Percentiles rank a stretch among this genome's conserved stretches.
Conservation (phyloP, 345 rosid genomes). For the Populus simonii region DNA sequence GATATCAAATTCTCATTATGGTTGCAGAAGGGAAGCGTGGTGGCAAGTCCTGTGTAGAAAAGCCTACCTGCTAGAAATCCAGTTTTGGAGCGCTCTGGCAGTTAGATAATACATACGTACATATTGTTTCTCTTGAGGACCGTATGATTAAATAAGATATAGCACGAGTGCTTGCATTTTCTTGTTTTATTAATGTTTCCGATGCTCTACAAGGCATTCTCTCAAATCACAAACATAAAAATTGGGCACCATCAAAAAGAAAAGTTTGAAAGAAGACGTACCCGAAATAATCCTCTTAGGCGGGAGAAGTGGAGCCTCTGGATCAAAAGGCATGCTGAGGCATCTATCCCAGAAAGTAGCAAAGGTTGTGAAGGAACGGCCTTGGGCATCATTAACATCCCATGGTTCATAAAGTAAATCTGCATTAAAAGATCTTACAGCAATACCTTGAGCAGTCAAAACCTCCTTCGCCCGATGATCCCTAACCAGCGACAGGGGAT, state of each 20-base stretch:
- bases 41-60: neutral
- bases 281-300: conserved; percentile 94
- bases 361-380: conserved; percentile 72
- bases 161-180: neutral
- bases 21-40: neutral
- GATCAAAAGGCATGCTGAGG: conserved; percentile 95
- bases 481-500: conserved; percentile 87
- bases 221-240: neutral
- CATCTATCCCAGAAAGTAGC: conserved; percentile 88
- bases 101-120: neutral
- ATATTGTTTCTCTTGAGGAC: neutral
- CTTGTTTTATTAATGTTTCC: neutral
- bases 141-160: neutral
- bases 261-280: conserved; percentile 23
- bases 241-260: neutral
- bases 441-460: conserved; percentile 67
- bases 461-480: conserved; percentile 90
- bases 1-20: neutral
- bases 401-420: conserved; percentile 99
- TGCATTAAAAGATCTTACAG: conserved; percentile 77
- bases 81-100: neutral
- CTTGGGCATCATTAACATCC: conserved; percentile 84
- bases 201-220: neutral
- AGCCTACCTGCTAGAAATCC: neutral
- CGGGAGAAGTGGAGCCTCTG: conserved; percentile 95